Conservation (phyloP, 139 green algal genomes). For the Chlorella sp. region DNA sequence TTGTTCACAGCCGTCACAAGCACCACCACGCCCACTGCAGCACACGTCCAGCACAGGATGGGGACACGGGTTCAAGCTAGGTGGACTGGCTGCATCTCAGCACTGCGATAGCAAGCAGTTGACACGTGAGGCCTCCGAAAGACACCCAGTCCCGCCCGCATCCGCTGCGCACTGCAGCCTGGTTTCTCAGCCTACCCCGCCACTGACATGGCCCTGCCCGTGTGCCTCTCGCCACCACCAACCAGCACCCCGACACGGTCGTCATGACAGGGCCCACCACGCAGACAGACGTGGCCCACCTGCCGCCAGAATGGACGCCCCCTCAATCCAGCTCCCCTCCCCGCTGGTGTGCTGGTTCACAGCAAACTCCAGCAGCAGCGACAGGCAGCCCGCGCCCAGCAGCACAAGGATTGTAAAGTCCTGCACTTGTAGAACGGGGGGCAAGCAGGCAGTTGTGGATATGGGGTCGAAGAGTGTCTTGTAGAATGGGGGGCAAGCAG, state of each 20-base stretch:
- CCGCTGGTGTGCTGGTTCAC: constrained; percentile 25
- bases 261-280: no score
- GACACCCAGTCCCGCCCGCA: no score
- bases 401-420: constrained; percentile 77
- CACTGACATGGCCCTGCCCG: no score
- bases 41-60: no score
- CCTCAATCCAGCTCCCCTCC: constrained; percentile 70
- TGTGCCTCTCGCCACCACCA: no score
- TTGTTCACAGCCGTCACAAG: constrained; percentile 81
- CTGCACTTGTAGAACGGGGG: neutral
- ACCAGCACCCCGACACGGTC: no score
- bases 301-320: constrained; percentile 76
- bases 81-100: no score
- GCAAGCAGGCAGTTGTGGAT: no score
- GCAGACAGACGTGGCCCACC: constrained; percentile 41
- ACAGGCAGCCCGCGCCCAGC: constrained; percentile 62
- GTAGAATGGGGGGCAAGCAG: neutral
- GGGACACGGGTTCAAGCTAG: no score
- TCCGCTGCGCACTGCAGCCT: no score
- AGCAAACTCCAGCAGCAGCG: constrained; percentile 55
- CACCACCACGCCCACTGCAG: constrained; percentile 66
- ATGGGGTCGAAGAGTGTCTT: neutral
- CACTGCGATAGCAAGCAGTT: neutral
- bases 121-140: no score
- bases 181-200: no score